These are phyloP conservation scores for Hirschfeldia incana DNA, from an alignment of 345 rosid genomes.

Conservation along the genomic window DNA sequence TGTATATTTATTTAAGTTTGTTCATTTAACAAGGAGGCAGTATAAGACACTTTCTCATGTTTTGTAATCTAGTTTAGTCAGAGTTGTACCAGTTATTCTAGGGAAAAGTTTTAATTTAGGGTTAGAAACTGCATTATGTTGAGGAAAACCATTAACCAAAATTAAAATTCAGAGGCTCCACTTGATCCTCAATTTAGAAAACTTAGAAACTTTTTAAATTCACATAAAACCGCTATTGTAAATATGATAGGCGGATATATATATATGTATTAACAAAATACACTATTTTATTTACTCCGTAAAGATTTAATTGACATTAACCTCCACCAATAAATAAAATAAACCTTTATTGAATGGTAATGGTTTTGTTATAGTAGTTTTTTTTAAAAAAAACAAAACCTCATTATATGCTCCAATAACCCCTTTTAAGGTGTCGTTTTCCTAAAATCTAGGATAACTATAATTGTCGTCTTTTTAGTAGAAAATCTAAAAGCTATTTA, in stretches of 20 bases:
- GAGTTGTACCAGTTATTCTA: background rate
- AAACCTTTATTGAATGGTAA: slow-evolving; percentile 26
- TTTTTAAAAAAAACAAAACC: background rate
- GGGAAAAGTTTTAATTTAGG: background rate
- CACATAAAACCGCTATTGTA: background rate
- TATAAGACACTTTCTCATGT: background rate
- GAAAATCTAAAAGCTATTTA: background rate
- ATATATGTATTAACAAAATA: background rate
- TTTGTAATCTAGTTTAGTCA: background rate
- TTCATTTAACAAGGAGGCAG: background rate
- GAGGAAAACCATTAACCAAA: background rate
- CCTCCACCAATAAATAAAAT: slow-evolving; percentile 16
- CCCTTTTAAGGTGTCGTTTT: slow-evolving; percentile 14
- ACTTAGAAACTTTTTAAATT: too few relatives aligned
- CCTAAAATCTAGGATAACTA: slow-evolving; percentile 30
- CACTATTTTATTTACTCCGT: background rate
- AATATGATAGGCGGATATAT: background rate
- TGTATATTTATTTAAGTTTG: background rate
- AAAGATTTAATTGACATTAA: background rate
- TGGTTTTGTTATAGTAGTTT: slow-evolving; percentile 11
- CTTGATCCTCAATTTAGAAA: background rate
- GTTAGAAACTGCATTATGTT: background rate
- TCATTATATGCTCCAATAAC: background rate
- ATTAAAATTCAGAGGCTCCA: background rate
- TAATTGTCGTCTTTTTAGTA: slow-evolving; percentile 7